Evolutionary conservation across 2,329 filamentous ascomycete species (phyloP).

Genomic region (Botryotinia calthae): DNA sequence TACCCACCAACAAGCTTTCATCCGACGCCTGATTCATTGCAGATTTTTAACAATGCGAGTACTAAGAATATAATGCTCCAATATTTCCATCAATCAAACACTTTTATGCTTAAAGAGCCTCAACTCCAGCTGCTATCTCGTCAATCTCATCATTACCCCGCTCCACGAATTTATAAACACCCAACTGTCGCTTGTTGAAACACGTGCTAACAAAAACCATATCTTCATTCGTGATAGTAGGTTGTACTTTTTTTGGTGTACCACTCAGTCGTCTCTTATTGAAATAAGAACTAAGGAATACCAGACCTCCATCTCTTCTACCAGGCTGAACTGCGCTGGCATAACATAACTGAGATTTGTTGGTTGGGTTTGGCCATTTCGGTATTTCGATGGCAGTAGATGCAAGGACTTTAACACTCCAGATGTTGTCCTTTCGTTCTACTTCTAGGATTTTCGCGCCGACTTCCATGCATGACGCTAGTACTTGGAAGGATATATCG

Average conservation of each 20-base stretch:
- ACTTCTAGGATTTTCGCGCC: constrained; percentile 66
- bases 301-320: constrained; percentile 21
- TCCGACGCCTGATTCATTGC: not conserved
- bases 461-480: constrained; percentile 93
- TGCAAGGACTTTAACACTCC: constrained; percentile 58
- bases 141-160: not conserved
- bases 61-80: not conserved
- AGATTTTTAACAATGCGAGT: not conserved
- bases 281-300: constrained; percentile 15
- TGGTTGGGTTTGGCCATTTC: constrained; percentile 45
- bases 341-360: constrained; percentile 93
- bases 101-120: not conserved
- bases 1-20: not conserved
- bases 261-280: constrained; percentile 15
- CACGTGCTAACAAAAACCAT: constrained; percentile 64
- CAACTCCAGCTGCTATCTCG: not conserved
- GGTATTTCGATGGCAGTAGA: not conserved
- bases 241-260: not conserved
- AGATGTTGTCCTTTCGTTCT: constrained; percentile 43
- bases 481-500: constrained; percentile 47
- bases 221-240: constrained; percentile 22
- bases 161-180: constrained; percentile 55
- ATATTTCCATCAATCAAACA: not conserved
- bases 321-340: constrained; percentile 66
- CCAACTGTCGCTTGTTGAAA: constrained; percentile 72